Conservation (phyloP, 2,329 filamentous ascomycete species). For the Fusarium camptoceras region DNA sequence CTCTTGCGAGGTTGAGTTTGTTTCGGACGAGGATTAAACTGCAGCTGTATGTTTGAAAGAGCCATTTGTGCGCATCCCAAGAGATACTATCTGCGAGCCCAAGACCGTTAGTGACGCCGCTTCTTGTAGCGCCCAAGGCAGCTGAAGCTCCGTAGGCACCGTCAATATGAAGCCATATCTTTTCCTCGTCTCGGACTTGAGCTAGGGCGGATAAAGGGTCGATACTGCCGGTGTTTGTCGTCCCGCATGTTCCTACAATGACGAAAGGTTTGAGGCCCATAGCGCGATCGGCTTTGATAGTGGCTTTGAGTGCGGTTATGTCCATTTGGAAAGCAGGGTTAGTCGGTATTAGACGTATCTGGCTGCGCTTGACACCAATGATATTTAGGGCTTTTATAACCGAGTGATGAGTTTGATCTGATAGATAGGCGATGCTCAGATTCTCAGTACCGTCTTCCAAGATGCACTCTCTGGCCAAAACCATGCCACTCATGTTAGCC, state of each 20-base stretch:
- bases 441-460: neutral
- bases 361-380: neutral
- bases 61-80: slow-evolving; percentile 44
- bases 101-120: neutral
- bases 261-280: slow-evolving; percentile 10
- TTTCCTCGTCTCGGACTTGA: neutral
- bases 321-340: neutral
- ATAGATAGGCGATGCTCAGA: slow-evolving; percentile 7
- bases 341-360: slow-evolving; percentile 1
- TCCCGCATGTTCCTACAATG: slow-evolving; percentile 9
- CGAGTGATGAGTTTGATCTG: slow-evolving; percentile 20
- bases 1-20: neutral
- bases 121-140: neutral
- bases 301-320: neutral
- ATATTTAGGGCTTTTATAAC: slow-evolving; percentile 13
- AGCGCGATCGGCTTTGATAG: neutral
- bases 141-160: slow-evolving; percentile 22
- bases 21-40: slow-evolving; percentile 8
- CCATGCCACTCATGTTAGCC: slow-evolving; percentile 28
- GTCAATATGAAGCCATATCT: slow-evolving; percentile 22
- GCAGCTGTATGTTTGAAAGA: slow-evolving; percentile 40
- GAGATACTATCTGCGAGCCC: slow-evolving; percentile 23
- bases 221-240: slow-evolving; percentile 14
- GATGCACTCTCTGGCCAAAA: slow-evolving; percentile 7
- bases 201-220: neutral